Conservation (phyloP, 148 eudicot species). For the Fagopyrum homotropicum region DNA sequence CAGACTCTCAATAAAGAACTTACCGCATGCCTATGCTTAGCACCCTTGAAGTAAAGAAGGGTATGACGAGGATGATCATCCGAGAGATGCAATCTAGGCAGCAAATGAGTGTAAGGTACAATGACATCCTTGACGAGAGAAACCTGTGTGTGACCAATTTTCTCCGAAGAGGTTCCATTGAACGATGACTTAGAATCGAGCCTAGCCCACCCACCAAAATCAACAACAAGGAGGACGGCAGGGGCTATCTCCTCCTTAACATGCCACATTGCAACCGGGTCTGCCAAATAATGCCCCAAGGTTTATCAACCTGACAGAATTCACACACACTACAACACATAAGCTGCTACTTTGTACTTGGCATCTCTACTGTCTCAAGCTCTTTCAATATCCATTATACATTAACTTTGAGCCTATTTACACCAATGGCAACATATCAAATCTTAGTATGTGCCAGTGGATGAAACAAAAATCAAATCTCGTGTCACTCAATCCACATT, state of each 20-base stretch:
- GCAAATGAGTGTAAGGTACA: conserved; percentile 74
- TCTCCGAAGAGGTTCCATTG: conserved; percentile 45
- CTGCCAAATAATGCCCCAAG: conserved; percentile 99
- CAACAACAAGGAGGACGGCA: conserved; percentile 89
- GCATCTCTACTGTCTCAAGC: neutral
- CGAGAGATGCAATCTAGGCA: conserved; percentile 54
- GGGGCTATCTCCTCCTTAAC: conserved; percentile 81
- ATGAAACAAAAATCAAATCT: neutral
- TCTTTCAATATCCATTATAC: neutral
- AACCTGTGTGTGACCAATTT: conserved; percentile 85
- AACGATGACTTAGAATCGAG: conserved; percentile 63
- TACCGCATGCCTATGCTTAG: conserved; percentile 91
- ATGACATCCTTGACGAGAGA: conserved; percentile 91
- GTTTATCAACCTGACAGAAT: conserved; percentile 86
- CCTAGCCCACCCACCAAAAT: conserved; percentile 94
- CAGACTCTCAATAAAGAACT: conserved; percentile 17
- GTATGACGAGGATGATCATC: conserved; percentile 58
- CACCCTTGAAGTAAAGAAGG: conserved; percentile 94
- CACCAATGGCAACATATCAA: neutral
- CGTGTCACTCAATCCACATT: neutral
- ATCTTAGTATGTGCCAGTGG: neutral
- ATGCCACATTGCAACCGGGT: conserved; percentile 99
- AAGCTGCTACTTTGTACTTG: conserved; percentile 33
- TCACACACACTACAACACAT: conserved; percentile 56
- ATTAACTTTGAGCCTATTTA: neutral